Conservation (phyloP, 2,329 filamentous ascomycete species). For the Colletotrichum tropicicola region DNA sequence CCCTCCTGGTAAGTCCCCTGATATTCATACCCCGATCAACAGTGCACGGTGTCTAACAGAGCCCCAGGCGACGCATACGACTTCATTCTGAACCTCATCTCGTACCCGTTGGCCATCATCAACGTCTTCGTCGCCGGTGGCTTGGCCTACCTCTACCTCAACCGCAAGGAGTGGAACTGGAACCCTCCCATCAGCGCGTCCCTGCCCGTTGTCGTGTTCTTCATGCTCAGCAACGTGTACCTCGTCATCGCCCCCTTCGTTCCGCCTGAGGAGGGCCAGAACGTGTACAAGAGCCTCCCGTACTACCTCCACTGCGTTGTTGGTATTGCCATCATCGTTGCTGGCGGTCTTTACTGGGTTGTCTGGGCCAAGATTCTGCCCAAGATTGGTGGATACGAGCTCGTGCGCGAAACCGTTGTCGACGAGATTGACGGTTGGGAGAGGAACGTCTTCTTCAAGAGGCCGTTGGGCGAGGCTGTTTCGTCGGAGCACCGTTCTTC, state of each 20-base stretch:
- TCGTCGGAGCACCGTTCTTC: constrained; percentile 1
- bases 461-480: constrained; percentile 41
- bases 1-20: constrained; percentile 66
- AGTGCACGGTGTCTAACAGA: constrained; percentile 2
- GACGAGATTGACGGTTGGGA: constrained; percentile 72
- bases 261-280: constrained; percentile 59
- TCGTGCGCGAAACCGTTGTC: constrained; percentile 62
- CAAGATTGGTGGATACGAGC: constrained; percentile 60
- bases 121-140: constrained; percentile 63
- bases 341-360: constrained; percentile 64
- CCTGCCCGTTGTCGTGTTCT: constrained; percentile 64
- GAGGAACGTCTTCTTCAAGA: constrained; percentile 59
- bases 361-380: constrained; percentile 63
- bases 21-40: neutral
- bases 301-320: constrained; percentile 69
- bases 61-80: neutral
- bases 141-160: constrained; percentile 62
- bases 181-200: constrained; percentile 63
- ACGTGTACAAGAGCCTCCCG: constrained; percentile 61
- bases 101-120: constrained; percentile 69
- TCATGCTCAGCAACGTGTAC: constrained; percentile 68
- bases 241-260: constrained; percentile 68
- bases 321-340: constrained; percentile 61
- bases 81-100: constrained; percentile 59
- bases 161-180: constrained; percentile 59